These are phyloP conservation scores for Lumnitzera littorea DNA, from an alignment of 345 rosid genomes.

Conservation along the genomic window DNA sequence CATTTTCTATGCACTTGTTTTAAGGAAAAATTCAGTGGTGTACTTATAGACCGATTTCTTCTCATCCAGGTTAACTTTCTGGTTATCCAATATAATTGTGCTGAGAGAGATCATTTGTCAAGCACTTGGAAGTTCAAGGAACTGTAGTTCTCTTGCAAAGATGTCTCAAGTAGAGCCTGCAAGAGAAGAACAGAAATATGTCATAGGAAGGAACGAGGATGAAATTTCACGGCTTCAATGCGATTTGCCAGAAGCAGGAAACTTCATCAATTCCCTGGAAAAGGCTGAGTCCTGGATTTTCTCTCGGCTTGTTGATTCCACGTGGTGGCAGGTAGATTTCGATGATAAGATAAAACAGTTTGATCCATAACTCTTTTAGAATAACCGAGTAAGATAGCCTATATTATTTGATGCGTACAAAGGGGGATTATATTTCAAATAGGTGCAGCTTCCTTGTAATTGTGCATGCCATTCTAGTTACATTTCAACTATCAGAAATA, in stretches of 20 bases:
- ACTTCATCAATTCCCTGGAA: slow-evolving; percentile 60
- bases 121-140: slow-evolving; percentile 57
- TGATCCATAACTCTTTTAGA: neutral
- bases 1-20: no score
- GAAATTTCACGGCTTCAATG: slow-evolving; percentile 38
- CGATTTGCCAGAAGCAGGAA: slow-evolving; percentile 92
- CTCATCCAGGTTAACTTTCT: slow-evolving; percentile 70
- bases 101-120: slow-evolving; percentile 70
- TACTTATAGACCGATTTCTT: slow-evolving; percentile 5
- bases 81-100: slow-evolving; percentile 84
- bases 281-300: slow-evolving; percentile 88
- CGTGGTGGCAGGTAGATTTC: slow-evolving; percentile 93
- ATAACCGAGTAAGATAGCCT: neutral
- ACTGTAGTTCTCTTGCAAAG: slow-evolving; percentile 30
- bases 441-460: no score
- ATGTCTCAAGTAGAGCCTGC: slow-evolving; percentile 25
- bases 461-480: no score
- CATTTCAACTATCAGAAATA: no score
- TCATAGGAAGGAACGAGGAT: slow-evolving; percentile 28
- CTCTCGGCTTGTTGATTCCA: slow-evolving; percentile 83
- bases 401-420: neutral
- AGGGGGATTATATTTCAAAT: no score
- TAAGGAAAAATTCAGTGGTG: neutral
- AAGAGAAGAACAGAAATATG: slow-evolving; percentile 36
- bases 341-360: neutral